Conservation (phyloP, 164 flowering plant genomes). For the Nymphaea colorata region DNA sequence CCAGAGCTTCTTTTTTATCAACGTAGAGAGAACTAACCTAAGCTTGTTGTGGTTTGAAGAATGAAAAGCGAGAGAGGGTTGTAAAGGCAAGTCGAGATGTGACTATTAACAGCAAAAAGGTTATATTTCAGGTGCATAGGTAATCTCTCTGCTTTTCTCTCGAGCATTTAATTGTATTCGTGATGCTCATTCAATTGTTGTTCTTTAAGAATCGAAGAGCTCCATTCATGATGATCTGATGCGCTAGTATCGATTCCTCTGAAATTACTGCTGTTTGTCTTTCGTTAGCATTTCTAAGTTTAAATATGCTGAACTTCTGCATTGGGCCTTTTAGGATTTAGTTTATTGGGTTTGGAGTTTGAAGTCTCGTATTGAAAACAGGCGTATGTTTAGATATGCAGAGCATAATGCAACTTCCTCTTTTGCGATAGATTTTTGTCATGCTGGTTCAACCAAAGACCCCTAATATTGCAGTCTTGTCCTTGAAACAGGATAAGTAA, state of each 20-base stretch:
- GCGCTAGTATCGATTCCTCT: not conserved
- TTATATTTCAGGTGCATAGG: constrained; percentile 96
- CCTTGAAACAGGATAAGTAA: constrained; percentile 50
- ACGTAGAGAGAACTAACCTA: not conserved
- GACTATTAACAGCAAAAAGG: constrained; percentile 91
- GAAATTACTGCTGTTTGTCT: not conserved
- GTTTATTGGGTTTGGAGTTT: not conserved
- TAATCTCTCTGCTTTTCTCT: constrained; percentile 9
- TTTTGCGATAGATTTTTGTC: no score
- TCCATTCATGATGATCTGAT: not conserved
- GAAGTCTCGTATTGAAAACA: not conserved
- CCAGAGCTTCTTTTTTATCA: no score
- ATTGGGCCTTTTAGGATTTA: not conserved
- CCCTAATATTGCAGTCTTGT: not conserved
- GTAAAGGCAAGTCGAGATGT: constrained; percentile 94
- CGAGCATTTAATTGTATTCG: not conserved
- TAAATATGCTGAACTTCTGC: not conserved
- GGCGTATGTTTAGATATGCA: not conserved
- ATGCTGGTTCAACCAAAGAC: not conserved
- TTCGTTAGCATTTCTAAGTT: not conserved
- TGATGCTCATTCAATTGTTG: not conserved
- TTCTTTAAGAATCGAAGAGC: not conserved
- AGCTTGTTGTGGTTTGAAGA: constrained; percentile 24
- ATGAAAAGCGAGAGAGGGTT: constrained; percentile 87
- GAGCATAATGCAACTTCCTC: not conserved